Percentiles rank a stretch among this genome's conserved stretches.
Evolutionary conservation across 352 stramenopile species (phyloP).

Genomic region (Phytophthora citricola): DNA sequence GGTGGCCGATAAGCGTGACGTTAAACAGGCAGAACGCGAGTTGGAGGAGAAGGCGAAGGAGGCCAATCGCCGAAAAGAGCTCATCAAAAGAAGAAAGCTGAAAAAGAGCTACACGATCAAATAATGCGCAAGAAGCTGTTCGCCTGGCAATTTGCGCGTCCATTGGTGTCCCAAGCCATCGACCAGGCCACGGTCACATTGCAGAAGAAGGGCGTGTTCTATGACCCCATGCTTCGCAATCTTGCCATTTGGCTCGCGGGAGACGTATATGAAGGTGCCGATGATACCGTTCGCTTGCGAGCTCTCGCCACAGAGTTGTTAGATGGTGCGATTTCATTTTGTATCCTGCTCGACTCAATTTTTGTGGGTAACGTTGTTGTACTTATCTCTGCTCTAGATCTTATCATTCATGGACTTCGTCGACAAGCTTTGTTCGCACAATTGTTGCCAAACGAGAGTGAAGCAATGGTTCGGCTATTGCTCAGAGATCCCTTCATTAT

Average conservation of each 20-base stretch:
- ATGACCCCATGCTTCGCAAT: conserved; percentile 64
- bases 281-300: conserved; percentile 54
- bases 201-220: conserved; percentile 65
- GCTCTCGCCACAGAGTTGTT: conserved; percentile 41
- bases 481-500: conserved; percentile 56
- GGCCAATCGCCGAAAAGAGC: conserved; percentile 55
- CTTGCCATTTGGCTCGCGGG: conserved; percentile 49
- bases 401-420: conserved; percentile 53
- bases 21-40: conserved; percentile 45
- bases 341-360: neutral
- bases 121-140: conserved; percentile 65
- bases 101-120: conserved; percentile 44
- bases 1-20: conserved; percentile 52
- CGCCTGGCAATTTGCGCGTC: conserved; percentile 65
- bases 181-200: conserved; percentile 38
- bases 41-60: conserved; percentile 65
- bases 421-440: conserved; percentile 54
- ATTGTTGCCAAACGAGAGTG: conserved; percentile 47
- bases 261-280: conserved; percentile 50
- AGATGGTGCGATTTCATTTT: conserved; percentile 44
- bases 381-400: conserved; percentile 30
- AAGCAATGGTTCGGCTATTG: conserved; percentile 58
- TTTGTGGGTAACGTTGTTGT: neutral
- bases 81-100: conserved; percentile 52
- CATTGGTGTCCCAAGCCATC: conserved; percentile 50